Percentiles rank a stretch among this genome's conserved stretches.
These are phyloP conservation scores for Venustampulla echinocandica DNA, from an alignment of 495 filamentous ascomycete genomes.

Conservation along the genomic window DNA sequence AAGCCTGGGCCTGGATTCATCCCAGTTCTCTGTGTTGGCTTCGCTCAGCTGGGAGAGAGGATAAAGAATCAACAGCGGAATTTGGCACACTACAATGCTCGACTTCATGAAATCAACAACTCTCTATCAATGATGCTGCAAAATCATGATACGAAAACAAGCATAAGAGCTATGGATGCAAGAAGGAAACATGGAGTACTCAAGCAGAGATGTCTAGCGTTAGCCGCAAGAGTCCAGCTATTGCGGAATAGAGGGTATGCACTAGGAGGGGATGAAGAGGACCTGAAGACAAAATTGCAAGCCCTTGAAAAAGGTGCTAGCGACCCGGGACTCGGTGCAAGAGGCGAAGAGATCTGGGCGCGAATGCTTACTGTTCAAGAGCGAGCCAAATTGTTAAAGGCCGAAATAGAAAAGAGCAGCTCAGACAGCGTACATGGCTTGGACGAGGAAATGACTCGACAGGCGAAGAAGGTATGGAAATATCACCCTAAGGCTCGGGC, in stretches of 20 bases:
- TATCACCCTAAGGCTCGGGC: constrained; percentile 6
- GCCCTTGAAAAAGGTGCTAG: constrained; percentile 64
- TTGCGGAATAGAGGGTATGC: constrained; percentile 88
- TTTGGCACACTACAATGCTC: constrained; percentile 60
- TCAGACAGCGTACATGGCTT: constrained; percentile 44
- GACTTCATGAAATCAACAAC: constrained; percentile 88
- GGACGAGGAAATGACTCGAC: constrained; percentile 69
- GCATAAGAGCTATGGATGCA: constrained; percentile 70
- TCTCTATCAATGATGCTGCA: constrained; percentile 69
- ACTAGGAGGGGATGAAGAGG: constrained; percentile 84
- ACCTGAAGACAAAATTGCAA: constrained; percentile 74
- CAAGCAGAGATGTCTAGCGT: constrained; percentile 68
- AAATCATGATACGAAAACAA: constrained; percentile 73
- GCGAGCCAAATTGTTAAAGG: constrained; percentile 66
- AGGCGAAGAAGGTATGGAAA: constrained; percentile 70
- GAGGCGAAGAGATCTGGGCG: constrained; percentile 95
- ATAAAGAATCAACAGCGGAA: constrained; percentile 68
- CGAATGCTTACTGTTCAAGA: constrained; percentile 79
- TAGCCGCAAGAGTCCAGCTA: constrained; percentile 88
- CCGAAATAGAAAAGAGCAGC: constrained; percentile 64
- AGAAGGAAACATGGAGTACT: constrained; percentile 71
- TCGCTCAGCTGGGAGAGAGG: constrained; percentile 58
- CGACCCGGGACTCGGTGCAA: constrained; percentile 74
- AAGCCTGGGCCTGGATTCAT: constrained; percentile 72
- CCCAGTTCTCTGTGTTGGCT: constrained; percentile 53